Evolutionary conservation across 176 grass and related monocot species (phyloP).

Genomic region (Neostapfia colusana): DNA sequence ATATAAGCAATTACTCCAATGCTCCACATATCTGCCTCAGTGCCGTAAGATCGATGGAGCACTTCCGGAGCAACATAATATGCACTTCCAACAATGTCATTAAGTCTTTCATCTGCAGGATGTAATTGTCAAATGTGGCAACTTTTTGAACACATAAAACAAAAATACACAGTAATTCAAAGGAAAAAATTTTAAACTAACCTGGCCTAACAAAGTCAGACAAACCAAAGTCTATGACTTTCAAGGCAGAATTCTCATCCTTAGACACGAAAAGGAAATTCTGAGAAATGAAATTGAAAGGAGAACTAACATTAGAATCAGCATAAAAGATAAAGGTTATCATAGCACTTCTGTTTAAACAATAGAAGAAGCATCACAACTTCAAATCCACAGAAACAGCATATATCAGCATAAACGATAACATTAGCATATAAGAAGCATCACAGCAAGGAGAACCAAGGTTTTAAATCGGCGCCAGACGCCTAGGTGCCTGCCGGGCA

Average conservation of each 20-base stretch:
- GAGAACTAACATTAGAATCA: constrained; percentile 26
- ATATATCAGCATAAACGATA: too few species aligned
- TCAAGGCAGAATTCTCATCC: constrained; percentile 58
- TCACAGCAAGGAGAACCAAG: too few species aligned
- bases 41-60: constrained; percentile 78
- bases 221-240: constrained; percentile 75
- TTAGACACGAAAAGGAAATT: constrained; percentile 68
- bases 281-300: constrained; percentile 31
- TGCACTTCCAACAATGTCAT: constrained; percentile 96
- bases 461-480: too few species aligned
- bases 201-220: constrained; percentile 78
- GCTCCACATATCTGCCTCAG: constrained; percentile 98
- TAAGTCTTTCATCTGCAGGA: constrained; percentile 81
- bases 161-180: constrained; percentile 13
- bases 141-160: constrained; percentile 15
- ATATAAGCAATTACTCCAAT: constrained; percentile 94
- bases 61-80: constrained; percentile 98
- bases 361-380: constrained; percentile 3
- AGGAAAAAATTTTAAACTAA: constrained; percentile 32
- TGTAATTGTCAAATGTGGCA: constrained; percentile 5
- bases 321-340: constrained; percentile 8
- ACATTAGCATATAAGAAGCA: too few species aligned
- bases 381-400: constrained; percentile 5
- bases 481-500: too few species aligned
- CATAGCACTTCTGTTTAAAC: not conserved